These are phyloP conservation scores for Phytophthora sp. DNA, from an alignment of 352 stramenopile genomes.

Conservation along the genomic window DNA sequence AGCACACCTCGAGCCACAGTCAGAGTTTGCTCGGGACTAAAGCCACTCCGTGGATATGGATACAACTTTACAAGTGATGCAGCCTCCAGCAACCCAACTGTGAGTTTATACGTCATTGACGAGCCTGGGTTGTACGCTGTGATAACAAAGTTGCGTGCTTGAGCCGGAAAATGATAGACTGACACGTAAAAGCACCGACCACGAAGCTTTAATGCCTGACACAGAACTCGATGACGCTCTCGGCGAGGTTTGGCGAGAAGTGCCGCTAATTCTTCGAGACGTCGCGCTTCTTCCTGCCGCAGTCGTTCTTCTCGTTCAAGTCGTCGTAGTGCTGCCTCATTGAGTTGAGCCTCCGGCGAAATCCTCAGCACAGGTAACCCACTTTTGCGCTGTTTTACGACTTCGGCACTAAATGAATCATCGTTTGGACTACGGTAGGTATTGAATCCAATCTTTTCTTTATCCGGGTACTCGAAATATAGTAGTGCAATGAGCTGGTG, in stretches of 20 bases:
- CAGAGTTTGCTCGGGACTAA: slow-evolving; percentile 52
- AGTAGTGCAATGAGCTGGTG: slow-evolving; percentile 59
- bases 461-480: slow-evolving; percentile 62
- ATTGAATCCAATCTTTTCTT: not conserved
- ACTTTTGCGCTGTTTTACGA: not conserved
- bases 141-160: slow-evolving; percentile 61
- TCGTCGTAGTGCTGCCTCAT: slow-evolving; percentile 45
- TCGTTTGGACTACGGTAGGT: not conserved
- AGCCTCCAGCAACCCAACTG: slow-evolving; percentile 49
- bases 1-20: slow-evolving; percentile 47
- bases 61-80: slow-evolving; percentile 42
- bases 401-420: not conserved
- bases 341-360: slow-evolving; percentile 51
- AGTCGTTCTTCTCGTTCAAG: slow-evolving; percentile 60
- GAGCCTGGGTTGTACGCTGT: slow-evolving; percentile 55
- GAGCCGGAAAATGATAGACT: slow-evolving; percentile 63
- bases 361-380: slow-evolving; percentile 38
- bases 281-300: slow-evolving; percentile 52
- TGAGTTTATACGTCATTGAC: slow-evolving; percentile 44
- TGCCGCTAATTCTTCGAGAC: slow-evolving; percentile 46
- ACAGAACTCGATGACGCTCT: slow-evolving; percentile 54
- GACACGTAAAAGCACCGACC: slow-evolving; percentile 58
- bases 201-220: slow-evolving; percentile 35
- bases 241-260: slow-evolving; percentile 55
- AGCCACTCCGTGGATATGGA: slow-evolving; percentile 47